These are phyloP conservation scores for Cordia subcordata DNA, from an alignment of 257 asterid species.

Conservation along the genomic window DNA sequence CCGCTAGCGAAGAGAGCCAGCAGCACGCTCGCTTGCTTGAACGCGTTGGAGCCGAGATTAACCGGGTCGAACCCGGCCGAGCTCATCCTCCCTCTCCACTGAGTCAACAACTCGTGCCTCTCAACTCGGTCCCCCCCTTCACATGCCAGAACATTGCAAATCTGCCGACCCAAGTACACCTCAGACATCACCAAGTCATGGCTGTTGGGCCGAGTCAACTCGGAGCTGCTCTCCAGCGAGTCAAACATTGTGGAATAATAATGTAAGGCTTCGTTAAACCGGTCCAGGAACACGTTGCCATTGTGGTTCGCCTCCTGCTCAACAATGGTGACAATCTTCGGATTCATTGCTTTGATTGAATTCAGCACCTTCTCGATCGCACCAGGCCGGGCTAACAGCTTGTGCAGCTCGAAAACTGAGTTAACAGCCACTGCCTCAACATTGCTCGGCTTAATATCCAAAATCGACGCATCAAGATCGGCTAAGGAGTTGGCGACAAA, in stretches of 20 bases:
- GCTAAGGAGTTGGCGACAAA: slow-evolving; percentile 68
- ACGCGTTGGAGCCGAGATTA: slow-evolving; percentile 78
- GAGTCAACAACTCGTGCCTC: slow-evolving; percentile 70
- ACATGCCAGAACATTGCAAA: slow-evolving; percentile 84
- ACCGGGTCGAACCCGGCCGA: slow-evolving; percentile 64
- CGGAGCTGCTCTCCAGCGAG: slow-evolving; percentile 69
- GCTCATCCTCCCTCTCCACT: slow-evolving; percentile 66
- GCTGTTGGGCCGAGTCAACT: slow-evolving; percentile 36
- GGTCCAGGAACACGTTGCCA: slow-evolving; percentile 48
- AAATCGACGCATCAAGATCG: slow-evolving; percentile 52
- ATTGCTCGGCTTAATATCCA: slow-evolving; percentile 38
- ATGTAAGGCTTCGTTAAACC: slow-evolving; percentile 82
- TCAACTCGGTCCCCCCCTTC: slow-evolving; percentile 77
- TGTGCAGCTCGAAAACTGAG: slow-evolving; percentile 77
- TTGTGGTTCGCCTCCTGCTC: slow-evolving; percentile 89
- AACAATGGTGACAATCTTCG: slow-evolving; percentile 64
- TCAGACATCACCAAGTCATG: slow-evolving; percentile 75
- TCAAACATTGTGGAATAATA: slow-evolving; percentile 89
- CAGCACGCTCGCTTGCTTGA: slow-evolving; percentile 80
- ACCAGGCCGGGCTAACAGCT: slow-evolving; percentile 44
- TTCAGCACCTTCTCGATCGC: slow-evolving; percentile 53
- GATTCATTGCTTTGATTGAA: slow-evolving; percentile 46
- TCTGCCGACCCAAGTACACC: slow-evolving; percentile 71
- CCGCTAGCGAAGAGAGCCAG: slow-evolving; percentile 74
- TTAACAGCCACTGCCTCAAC: slow-evolving; percentile 73